Evolutionary conservation across 2,329 filamentous ascomycete species (phyloP).

Genomic region (Trichophyton verrucosum): DNA sequence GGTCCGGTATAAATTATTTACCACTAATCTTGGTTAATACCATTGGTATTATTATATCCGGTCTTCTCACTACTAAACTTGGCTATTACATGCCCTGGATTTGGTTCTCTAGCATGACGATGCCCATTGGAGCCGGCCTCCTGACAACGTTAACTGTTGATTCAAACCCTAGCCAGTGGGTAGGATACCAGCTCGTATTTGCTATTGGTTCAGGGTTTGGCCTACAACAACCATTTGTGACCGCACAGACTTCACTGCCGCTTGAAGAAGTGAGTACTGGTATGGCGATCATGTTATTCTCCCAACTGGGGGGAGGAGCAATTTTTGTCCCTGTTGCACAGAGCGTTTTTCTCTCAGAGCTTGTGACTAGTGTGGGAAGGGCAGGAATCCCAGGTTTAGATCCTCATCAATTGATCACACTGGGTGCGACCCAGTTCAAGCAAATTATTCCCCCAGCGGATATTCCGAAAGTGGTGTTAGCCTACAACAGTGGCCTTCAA

Average conservation of each 20-base stretch:
- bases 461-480: constrained; percentile 1
- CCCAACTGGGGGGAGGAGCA: constrained; percentile 29
- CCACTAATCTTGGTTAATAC: constrained; percentile 17
- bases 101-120: constrained; percentile 20
- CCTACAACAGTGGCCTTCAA: constrained; percentile 3
- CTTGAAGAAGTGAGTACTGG: constrained; percentile 20
- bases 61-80: constrained; percentile 21
- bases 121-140: constrained; percentile 25
- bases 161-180: constrained; percentile 17
- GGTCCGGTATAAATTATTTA: constrained; percentile 20
- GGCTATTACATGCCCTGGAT: constrained; percentile 29
- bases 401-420: not conserved
- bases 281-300: constrained; percentile 24
- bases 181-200: constrained; percentile 20
- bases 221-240: constrained; percentile 19
- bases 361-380: constrained; percentile 17
- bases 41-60: constrained; percentile 21
- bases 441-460: not conserved
- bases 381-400: not conserved
- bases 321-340: constrained; percentile 43
- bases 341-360: constrained; percentile 40
- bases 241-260: constrained; percentile 18
- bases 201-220: constrained; percentile 23
- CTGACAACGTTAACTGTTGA: constrained; percentile 21
- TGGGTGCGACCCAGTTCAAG: constrained; percentile 1